Conservation (phyloP, 805 yeast genomes). For the Zygotorulaspora sp. region DNA sequence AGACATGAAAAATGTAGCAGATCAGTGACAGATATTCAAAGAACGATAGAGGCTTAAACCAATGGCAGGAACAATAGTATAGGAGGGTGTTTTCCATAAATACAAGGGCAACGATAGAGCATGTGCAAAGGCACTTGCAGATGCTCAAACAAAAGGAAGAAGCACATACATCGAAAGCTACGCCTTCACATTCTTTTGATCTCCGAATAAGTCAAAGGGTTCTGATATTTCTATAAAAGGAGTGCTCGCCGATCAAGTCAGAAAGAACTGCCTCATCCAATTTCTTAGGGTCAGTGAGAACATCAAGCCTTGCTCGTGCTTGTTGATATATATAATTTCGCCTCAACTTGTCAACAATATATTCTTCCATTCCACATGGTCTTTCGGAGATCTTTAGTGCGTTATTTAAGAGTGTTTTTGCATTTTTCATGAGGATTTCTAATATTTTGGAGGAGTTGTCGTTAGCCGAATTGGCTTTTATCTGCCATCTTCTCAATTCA, state of each 20-base stretch:
- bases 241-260: slow-evolving; percentile 23
- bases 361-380: slow-evolving; percentile 32
- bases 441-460: slow-evolving; percentile 9
- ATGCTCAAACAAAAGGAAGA: too few species aligned
- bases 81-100: too few species aligned
- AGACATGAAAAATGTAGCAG: too few species aligned
- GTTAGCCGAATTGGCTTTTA: slow-evolving; percentile 12
- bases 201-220: too few species aligned
- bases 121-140: too few species aligned
- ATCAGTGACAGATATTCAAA: too few species aligned
- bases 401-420: slow-evolving; percentile 22
- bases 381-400: slow-evolving; percentile 25
- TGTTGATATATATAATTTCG: slow-evolving; percentile 29
- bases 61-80: too few species aligned
- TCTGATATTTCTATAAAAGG: slow-evolving; percentile 16
- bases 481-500: slow-evolving; percentile 22
- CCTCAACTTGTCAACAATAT: slow-evolving; percentile 28
- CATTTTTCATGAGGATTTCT: slow-evolving; percentile 25
- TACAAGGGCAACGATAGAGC: too few species aligned
- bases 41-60: too few species aligned
- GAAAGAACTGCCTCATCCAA: slow-evolving; percentile 4
- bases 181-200: neutral
- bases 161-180: neutral
- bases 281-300: slow-evolving; percentile 9
- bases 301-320: slow-evolving; percentile 19